Evolutionary conservation across 2,329 filamentous ascomycete species (phyloP).

Genomic region (Drechslerella coelobrocha): DNA sequence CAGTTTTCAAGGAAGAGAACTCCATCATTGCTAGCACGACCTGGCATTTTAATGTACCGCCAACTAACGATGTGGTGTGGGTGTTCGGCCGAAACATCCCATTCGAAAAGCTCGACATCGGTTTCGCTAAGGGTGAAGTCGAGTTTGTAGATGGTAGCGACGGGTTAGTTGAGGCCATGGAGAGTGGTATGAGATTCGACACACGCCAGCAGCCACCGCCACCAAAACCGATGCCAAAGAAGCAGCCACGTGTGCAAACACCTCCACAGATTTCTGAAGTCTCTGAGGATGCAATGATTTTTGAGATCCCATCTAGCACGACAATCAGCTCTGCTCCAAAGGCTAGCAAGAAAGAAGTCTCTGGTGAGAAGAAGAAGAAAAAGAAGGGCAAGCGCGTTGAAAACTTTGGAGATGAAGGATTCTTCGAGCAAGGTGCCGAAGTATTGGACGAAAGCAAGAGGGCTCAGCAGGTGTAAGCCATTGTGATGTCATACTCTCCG

Average conservation of each 20-base stretch:
- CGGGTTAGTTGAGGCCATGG: conserved; percentile 60
- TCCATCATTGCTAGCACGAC: conserved; percentile 28
- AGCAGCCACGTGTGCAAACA: conserved; percentile 26
- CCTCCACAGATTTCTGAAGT: conserved; percentile 64
- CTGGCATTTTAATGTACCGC: conserved; percentile 53
- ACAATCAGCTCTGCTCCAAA: conserved; percentile 66
- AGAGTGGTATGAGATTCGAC: conserved; percentile 59
- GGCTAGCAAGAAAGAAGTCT: conserved; percentile 64
- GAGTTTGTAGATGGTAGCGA: conserved; percentile 58
- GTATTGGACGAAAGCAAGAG: conserved; percentile 68
- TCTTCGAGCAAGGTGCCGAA: conserved; percentile 92
- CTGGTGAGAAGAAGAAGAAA: conserved; percentile 64
- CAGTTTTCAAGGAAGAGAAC: conserved; percentile 65
- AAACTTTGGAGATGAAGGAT: conserved; percentile 71
- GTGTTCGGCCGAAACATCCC: conserved; percentile 64
- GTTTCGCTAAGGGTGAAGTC: conserved; percentile 59
- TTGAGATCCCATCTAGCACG: conserved; percentile 68
- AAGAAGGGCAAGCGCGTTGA: conserved; percentile 67
- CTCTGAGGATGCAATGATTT: conserved; percentile 61
- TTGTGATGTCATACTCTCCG: not conserved
- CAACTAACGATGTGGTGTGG: conserved; percentile 59
- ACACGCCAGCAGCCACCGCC: conserved; percentile 12
- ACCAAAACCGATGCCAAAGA: conserved; percentile 6
- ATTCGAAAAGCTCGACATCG: conserved; percentile 61
- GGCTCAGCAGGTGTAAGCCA: conserved; percentile 17